Conservation (phyloP, 352 stramenopile genomes). For the Saprolegnia parasitica region DNA sequence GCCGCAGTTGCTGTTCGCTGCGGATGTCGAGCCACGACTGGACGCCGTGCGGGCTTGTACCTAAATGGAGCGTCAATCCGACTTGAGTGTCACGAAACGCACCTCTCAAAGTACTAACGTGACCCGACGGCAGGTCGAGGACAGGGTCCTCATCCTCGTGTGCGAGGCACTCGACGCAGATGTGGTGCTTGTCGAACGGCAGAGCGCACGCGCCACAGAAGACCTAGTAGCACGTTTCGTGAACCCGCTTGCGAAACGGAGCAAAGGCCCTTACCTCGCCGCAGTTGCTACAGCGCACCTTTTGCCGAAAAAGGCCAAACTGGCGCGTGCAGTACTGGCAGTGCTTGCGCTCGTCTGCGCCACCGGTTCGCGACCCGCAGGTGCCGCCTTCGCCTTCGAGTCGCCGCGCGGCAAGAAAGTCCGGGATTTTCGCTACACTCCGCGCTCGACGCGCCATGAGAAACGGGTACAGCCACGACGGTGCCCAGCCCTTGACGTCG, state of each 20-base stretch:
- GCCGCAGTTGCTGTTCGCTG: no score
- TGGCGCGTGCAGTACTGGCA: slow-evolving; percentile 9
- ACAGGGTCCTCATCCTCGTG: not conserved
- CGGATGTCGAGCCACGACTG: no score
- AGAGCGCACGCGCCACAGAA: not conserved
- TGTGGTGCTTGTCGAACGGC: not conserved
- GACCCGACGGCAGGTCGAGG: no score
- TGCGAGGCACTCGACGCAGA: slow-evolving; percentile 6
- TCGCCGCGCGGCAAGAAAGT: not conserved
- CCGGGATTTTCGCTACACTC: not conserved
- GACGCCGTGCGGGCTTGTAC: no score
- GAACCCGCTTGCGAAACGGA: not conserved
- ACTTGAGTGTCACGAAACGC: no score
- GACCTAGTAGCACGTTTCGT: not conserved
- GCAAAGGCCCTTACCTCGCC: not conserved
- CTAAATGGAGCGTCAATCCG: no score
- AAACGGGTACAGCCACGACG: not conserved
- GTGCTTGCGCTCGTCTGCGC: not conserved
- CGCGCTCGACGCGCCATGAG: not conserved
- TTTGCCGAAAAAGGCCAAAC: not conserved
- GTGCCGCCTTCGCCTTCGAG: not conserved
- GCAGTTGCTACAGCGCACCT: not conserved
- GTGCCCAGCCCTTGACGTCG: not conserved
- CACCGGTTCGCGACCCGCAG: not conserved
- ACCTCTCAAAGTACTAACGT: no score